Conservation (phyloP, 2,329 filamentous ascomycete genomes). For the Dactylonectria macrodidyma region DNA sequence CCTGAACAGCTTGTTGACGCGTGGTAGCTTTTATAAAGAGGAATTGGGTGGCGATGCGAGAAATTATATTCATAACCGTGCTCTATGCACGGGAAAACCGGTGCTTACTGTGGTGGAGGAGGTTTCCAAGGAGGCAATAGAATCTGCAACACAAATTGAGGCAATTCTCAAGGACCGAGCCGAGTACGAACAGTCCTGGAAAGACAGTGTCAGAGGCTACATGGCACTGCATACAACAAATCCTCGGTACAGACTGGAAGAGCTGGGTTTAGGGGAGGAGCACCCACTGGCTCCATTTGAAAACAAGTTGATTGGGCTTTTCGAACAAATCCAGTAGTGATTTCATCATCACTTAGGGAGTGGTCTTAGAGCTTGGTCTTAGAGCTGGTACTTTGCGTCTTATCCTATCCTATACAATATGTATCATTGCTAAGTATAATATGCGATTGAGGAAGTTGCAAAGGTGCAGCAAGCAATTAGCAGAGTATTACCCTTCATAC, state of each 20-base stretch:
- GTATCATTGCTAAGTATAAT: no score
- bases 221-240: constrained; percentile 27
- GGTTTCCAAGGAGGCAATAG: constrained; percentile 15
- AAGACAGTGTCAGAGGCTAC: constrained; percentile 22
- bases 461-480: no score
- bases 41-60: constrained; percentile 19
- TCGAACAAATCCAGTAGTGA: neutral
- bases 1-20: neutral
- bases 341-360: no score
- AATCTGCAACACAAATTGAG: constrained; percentile 13
- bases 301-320: constrained; percentile 16
- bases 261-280: constrained; percentile 14
- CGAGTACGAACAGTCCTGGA: constrained; percentile 22
- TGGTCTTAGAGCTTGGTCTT: no score
- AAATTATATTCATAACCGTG: constrained; percentile 24
- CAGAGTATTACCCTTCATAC: no score
- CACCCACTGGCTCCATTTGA: constrained; percentile 22
- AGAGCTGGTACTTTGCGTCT: no score
- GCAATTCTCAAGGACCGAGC: constrained; percentile 21
- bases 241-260: constrained; percentile 18
- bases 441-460: no score
- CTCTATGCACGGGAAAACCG: constrained; percentile 11
- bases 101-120: constrained; percentile 13
- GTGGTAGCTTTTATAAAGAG: constrained; percentile 22
- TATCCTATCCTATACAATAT: no score